Conservation (phyloP, 352 stramenopile species). For the Globisporangium takayamanum region DNA sequence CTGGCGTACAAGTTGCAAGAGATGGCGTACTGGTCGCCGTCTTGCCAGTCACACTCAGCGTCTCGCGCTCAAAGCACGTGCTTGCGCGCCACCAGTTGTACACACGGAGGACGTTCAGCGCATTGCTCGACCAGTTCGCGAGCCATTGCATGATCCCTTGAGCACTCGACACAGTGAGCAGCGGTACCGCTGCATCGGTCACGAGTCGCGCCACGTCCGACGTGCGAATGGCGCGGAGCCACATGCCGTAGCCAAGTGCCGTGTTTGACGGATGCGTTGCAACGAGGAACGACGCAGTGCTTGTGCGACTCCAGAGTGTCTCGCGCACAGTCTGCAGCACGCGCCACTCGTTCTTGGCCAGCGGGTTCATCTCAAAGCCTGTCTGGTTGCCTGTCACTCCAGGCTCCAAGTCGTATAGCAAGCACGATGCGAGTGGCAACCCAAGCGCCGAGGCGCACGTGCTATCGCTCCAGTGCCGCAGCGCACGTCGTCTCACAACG, state of each 20-base stretch:
- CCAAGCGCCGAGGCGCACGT: conserved; percentile 48
- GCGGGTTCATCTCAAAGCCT: conserved; percentile 65
- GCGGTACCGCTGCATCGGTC: conserved; percentile 12
- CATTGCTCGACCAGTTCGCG: conserved; percentile 21
- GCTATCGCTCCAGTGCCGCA: conserved; percentile 58
- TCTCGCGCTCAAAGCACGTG: conserved; percentile 31
- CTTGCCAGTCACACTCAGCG: conserved; percentile 13
- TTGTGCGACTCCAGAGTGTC: conserved; percentile 24
- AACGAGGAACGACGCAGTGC: conserved; percentile 33
- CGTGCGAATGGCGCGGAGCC: conserved; percentile 34
- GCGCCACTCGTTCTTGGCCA: conserved; percentile 6
- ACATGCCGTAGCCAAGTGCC: conserved; percentile 27
- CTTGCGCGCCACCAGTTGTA: conserved; percentile 47
- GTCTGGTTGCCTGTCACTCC: conserved; percentile 31
- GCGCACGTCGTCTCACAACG: conserved; percentile 38
- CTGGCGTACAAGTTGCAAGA: conserved; percentile 15
- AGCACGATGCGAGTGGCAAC: conserved; percentile 22
- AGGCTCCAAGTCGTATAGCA: conserved; percentile 61
- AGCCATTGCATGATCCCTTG: conserved; percentile 35
- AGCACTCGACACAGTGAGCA: conserved; percentile 16
- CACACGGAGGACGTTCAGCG: conserved; percentile 36
- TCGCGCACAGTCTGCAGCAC: conserved; percentile 23
- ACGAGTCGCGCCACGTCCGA: conserved; percentile 15
- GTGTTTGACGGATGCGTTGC: conserved; percentile 23
- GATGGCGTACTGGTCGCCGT: conserved; percentile 13